Evolutionary conservation across 176 grass and related monocot species (phyloP).

Genomic region (Oryza officinalis): DNA sequence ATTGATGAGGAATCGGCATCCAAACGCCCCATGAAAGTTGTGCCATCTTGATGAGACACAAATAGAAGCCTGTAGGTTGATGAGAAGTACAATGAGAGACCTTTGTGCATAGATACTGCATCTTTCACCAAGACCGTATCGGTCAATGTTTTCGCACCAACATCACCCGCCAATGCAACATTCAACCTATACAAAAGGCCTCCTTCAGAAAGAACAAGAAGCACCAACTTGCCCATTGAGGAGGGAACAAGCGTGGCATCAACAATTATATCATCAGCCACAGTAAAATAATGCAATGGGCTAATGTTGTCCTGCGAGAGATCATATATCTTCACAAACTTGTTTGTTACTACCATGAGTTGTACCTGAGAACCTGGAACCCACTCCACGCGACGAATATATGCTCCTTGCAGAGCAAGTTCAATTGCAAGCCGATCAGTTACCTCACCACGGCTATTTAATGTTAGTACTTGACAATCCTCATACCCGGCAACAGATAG

Average conservation of each 20-base stretch:
- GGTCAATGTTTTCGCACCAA: conserved; percentile 82
- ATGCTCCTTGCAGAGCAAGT: conserved; percentile 90
- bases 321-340: conserved; percentile 99
- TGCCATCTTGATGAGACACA: conserved; percentile 85
- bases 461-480: conserved; percentile 94
- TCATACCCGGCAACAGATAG: conserved; percentile 88
- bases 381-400: conserved; percentile 88
- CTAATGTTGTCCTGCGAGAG: conserved; percentile 95
- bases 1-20: conserved; percentile 68
- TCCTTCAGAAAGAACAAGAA: conserved; percentile 91
- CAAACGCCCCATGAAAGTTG: conserved; percentile 77
- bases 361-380: conserved; percentile 94
- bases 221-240: conserved; percentile 82
- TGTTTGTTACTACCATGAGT: conserved; percentile 90
- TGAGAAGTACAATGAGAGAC: conserved; percentile 86
- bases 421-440: conserved; percentile 95
- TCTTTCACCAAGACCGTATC: conserved; percentile 68
- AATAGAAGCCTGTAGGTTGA: conserved; percentile 89
- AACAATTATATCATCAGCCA: conserved; percentile 80
- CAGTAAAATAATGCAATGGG: conserved; percentile 91
- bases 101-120: conserved; percentile 61
- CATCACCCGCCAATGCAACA: conserved; percentile 73
- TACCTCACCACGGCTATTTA: conserved; percentile 94
- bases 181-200: conserved; percentile 84
- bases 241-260: conserved; percentile 84